A percentile compares a stretch with the other conserved stretches of the same genome.
phyloP scores from a whole-genome alignment of 2,329 filamentous ascomycete genomes.

The Colletotrichum salicis region DNA sequence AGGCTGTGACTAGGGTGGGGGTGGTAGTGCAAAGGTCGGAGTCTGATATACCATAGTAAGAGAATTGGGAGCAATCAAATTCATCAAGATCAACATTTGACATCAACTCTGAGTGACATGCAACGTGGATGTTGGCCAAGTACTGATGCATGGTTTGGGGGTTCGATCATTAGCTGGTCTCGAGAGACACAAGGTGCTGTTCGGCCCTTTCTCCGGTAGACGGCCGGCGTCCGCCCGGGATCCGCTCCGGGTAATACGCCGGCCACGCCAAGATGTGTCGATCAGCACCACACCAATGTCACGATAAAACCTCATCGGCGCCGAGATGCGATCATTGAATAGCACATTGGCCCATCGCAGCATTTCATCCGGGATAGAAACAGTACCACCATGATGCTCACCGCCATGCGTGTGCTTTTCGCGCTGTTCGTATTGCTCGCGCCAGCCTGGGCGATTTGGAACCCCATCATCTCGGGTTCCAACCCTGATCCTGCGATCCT shows the following conservation, averaged over 20 bases:
- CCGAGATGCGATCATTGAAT: not conserved
- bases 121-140: too few relatives aligned
- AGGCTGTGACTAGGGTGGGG: not conserved
- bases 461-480: conserved; percentile 64
- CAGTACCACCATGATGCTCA: not conserved
- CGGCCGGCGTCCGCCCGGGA: not conserved
- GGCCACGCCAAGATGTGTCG: not conserved
- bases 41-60: conserved; percentile 30
- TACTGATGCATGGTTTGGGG: not conserved
- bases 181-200: not conserved
- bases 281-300: not conserved
- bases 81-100: not conserved
- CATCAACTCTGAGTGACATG: not conserved
- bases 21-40: not conserved
- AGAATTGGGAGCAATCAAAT: conserved; percentile 28
- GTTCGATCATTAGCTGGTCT: not conserved
- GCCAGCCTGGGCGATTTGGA: conserved; percentile 26
- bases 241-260: conserved; percentile 4
- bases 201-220: not conserved
- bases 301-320: not conserved
- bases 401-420: not conserved
- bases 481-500: conserved; percentile 65
- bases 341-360: not conserved
- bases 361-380: not conserved
- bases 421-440: not conserved